Conservation (phyloP, 1,139 yeast genomes). For the Pichia sp. region DNA sequence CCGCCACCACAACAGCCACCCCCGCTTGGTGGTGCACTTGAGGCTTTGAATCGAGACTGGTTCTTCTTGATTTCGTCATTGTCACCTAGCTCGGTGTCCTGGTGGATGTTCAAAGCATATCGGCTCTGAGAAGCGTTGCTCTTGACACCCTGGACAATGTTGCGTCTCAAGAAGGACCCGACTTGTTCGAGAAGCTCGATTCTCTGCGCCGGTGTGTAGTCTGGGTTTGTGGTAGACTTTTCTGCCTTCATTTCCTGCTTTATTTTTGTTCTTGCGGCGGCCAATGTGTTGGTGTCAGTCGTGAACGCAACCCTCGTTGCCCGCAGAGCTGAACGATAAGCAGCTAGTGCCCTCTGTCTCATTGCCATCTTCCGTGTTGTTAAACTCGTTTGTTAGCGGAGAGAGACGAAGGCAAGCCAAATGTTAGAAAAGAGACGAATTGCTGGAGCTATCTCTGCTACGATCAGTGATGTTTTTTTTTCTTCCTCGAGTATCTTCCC, state of each 20-base stretch:
- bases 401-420: not conserved
- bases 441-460: no score
- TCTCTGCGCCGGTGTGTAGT: conserved; percentile 46
- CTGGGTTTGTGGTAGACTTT: conserved; percentile 45
- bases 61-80: conserved; percentile 55
- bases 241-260: conserved; percentile 34
- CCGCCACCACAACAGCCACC: conserved; percentile 49
- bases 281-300: conserved; percentile 49
- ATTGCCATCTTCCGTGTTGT: conserved; percentile 11
- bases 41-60: conserved; percentile 32
- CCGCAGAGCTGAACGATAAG: conserved; percentile 62
- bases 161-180: conserved; percentile 58
- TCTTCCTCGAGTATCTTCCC: not conserved
- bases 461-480: no score
- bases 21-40: conserved; percentile 23
- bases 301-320: conserved; percentile 68
- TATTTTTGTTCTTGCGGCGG: conserved; percentile 63
- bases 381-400: not conserved
- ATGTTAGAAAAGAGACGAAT: not conserved
- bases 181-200: conserved; percentile 64
- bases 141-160: conserved; percentile 79
- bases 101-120: conserved; percentile 64
- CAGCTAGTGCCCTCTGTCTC: conserved; percentile 34
- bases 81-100: conserved; percentile 84
- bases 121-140: conserved; percentile 41